These are phyloP conservation scores for Fraxinus xanthoxyloides DNA, from an alignment of 305 asterid genomes.

Conservation along the genomic window DNA sequence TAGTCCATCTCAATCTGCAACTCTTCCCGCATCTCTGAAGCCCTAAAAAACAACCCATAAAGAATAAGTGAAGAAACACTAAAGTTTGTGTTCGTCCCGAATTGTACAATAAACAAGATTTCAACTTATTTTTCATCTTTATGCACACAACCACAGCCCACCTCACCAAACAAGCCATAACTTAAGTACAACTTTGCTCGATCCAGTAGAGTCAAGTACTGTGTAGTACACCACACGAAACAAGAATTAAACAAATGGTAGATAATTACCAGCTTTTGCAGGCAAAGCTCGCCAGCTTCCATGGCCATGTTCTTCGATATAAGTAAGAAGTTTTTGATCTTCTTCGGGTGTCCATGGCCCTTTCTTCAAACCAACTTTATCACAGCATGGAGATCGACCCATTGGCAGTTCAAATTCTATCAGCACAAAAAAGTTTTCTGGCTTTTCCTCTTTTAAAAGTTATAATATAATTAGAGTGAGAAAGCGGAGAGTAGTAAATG, in stretches of 20 bases:
- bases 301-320: constrained; percentile 82
- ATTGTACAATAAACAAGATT: neutral
- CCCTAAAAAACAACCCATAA: constrained; percentile 33
- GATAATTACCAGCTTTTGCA: constrained; percentile 61
- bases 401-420: constrained; percentile 28
- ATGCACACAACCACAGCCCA: neutral
- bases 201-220: neutral
- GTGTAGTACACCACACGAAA: neutral
- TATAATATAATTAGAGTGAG: constrained; percentile 4
- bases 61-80: neutral
- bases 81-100: neutral
- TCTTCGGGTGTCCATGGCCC: constrained; percentile 98
- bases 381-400: constrained; percentile 96
- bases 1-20: constrained; percentile 88
- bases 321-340: constrained; percentile 82
- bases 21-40: constrained; percentile 93
- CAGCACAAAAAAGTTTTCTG: constrained; percentile 7
- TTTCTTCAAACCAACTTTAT: constrained; percentile 74
- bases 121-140: neutral
- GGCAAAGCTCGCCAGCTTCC: constrained; percentile 98
- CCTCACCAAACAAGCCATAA: neutral
- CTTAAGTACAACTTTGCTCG: neutral
- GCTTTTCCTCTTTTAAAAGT: constrained; percentile 11
- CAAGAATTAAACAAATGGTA: neutral
- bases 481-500: constrained; percentile 25